Conservation (phyloP, 176 grass and related monocot species). For the Olyra latifolia region DNA sequence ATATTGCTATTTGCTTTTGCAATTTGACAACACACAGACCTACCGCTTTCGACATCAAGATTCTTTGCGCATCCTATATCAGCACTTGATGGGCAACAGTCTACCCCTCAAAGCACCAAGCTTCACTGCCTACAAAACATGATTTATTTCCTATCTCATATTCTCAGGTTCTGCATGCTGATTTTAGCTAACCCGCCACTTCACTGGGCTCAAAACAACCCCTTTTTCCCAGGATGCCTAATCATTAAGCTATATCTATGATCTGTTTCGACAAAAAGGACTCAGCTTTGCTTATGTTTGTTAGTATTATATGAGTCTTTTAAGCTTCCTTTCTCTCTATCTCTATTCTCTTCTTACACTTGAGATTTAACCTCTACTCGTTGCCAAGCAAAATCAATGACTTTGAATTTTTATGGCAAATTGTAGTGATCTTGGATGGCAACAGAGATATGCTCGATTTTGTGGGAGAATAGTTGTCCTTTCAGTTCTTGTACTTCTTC, state of each 20-base stretch:
- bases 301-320: neutral
- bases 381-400: slow-evolving; percentile 1
- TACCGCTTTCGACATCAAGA: neutral
- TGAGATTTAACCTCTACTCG: neutral
- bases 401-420: slow-evolving; percentile 15
- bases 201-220: neutral
- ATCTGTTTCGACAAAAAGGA: neutral
- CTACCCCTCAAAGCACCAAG: neutral
- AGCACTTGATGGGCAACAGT: neutral
- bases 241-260: neutral
- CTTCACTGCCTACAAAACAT: neutral
- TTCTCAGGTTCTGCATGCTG: neutral
- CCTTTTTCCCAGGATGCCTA: neutral
- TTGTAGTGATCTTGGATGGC: slow-evolving; percentile 92
- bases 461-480: slow-evolving; percentile 91
- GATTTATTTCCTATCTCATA: neutral
- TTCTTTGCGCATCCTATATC: neutral
- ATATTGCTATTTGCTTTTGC: neutral
- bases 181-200: neutral
- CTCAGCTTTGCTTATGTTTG: neutral
- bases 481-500: slow-evolving; percentile 82
- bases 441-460: slow-evolving; percentile 92
- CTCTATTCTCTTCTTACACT: neutral
- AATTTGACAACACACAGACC: neutral
- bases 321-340: neutral